phyloP scores from a whole-genome alignment of 768 basidiomycete species.

The Trametes meyenii region DNA sequence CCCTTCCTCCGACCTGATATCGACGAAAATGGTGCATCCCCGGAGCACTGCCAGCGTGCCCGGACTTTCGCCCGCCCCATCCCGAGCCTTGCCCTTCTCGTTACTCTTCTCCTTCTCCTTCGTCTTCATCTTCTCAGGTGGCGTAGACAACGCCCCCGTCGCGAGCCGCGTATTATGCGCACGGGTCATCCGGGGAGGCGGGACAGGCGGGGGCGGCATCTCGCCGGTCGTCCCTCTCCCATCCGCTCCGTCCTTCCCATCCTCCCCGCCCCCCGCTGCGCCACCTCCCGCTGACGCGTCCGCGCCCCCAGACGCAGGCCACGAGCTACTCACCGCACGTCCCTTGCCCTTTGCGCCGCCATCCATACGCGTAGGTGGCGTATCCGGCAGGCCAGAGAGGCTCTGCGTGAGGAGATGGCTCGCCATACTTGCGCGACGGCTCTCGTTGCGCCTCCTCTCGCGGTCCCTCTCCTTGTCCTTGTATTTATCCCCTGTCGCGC shows the following conservation, averaged over 20 bases:
- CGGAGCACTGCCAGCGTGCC: slow-evolving; percentile 57
- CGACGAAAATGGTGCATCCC: slow-evolving; percentile 81
- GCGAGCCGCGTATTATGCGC: slow-evolving; percentile 18
- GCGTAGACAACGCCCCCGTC: slow-evolving; percentile 20
- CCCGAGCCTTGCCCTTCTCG: slow-evolving; percentile 32
- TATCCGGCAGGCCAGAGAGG: slow-evolving; percentile 50
- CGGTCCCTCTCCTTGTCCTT: slow-evolving; percentile 13
- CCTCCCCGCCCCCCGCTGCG: neutral
- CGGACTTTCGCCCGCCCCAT: slow-evolving; percentile 15
- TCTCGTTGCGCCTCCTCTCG: slow-evolving; percentile 42
- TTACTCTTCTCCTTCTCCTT: slow-evolving; percentile 29
- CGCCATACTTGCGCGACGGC: slow-evolving; percentile 59
- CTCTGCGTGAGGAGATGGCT: slow-evolving; percentile 67
- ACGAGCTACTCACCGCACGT: slow-evolving; percentile 24
- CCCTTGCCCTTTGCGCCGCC: slow-evolving; percentile 25
- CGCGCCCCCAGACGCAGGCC: neutral
- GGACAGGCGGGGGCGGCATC: slow-evolving; percentile 1
- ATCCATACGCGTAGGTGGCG: slow-evolving; percentile 28
- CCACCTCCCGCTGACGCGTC: neutral
- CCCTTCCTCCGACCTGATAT: slow-evolving; percentile 73
- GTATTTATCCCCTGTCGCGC: slow-evolving; percentile 13
- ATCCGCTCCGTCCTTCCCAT: neutral
- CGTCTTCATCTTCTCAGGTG: slow-evolving; percentile 15
- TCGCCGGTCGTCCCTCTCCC: neutral
- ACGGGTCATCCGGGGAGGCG: neutral